Conservation (phyloP, 345 rosid species). For the Pistacia vera region DNA sequence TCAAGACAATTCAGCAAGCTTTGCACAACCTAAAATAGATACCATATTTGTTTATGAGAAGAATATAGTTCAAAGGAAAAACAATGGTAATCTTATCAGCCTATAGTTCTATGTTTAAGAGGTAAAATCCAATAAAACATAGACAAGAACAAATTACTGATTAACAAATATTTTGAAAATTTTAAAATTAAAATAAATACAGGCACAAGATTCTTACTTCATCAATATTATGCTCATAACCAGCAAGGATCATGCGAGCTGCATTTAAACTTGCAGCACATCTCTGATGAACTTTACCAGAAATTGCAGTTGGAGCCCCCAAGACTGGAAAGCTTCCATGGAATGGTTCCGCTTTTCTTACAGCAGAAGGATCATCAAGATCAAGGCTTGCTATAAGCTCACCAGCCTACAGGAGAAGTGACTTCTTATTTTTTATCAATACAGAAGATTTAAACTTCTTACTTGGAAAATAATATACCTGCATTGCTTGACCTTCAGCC, state of each 20-base stretch:
- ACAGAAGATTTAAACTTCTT: neutral
- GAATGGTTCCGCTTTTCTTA: slow-evolving; percentile 97
- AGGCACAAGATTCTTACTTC: slow-evolving; percentile 55
- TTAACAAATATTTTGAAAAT: slow-evolving; percentile 1
- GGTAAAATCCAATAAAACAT: neutral
- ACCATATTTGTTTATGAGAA: slow-evolving; percentile 13
- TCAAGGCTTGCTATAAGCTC: slow-evolving; percentile 97
- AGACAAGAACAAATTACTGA: neutral
- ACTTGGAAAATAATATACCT: slow-evolving; percentile 52
- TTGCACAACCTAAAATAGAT: slow-evolving; percentile 75
- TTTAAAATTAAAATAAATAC: neutral
- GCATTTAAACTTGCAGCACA: slow-evolving; percentile 95
- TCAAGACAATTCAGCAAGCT: slow-evolving; percentile 89
- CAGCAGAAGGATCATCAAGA: slow-evolving; percentile 98
- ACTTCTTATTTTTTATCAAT: slow-evolving; percentile 18
- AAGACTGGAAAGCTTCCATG: slow-evolving; percentile 85
- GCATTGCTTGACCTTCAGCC: slow-evolving; percentile 99
- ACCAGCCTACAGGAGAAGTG: slow-evolving; percentile 71
- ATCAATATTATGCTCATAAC: slow-evolving; percentile 90
- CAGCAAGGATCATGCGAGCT: slow-evolving; percentile 97
- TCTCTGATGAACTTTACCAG: slow-evolving; percentile 98
- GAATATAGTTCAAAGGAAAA: slow-evolving; percentile 13
- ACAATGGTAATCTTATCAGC: neutral
- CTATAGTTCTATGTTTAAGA: neutral
- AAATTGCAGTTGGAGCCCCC: slow-evolving; percentile 94